A percentile compares a stretch with the other conserved stretches of the same genome.
Evolutionary conservation across 768 basidiomycete species (phyloP).

Genomic region (Calocybe cyanea): DNA sequence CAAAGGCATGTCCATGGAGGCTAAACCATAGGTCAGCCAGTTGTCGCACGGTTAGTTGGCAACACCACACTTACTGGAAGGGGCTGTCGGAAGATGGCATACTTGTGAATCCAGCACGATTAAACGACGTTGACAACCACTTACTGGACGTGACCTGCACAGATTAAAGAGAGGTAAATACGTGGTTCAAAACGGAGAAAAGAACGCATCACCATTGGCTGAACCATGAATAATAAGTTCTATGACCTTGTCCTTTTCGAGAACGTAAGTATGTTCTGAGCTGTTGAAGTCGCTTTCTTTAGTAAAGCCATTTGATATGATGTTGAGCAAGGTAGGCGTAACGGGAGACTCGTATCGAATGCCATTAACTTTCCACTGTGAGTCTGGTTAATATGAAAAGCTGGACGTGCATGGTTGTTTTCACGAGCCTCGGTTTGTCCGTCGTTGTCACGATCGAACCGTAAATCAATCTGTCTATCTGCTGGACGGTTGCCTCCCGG

Average conservation of each 20-base stretch:
- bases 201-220: conserved; percentile 14
- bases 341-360: conserved; percentile 17
- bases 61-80: neutral
- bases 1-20: conserved; percentile 26
- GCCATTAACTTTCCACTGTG: conserved; percentile 17
- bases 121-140: neutral
- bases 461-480: conserved; percentile 12
- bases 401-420: neutral
- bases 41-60: conserved; percentile 28
- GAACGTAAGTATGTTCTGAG: conserved; percentile 20
- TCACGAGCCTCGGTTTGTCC: conserved; percentile 25
- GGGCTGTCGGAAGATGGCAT: neutral
- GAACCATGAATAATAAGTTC: conserved; percentile 23
- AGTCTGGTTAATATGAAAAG: conserved; percentile 5
- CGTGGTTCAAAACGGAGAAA: neutral
- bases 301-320: conserved; percentile 17
- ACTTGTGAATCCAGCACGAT: too few relatives aligned
- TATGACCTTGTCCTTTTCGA: conserved; percentile 16
- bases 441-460: conserved; percentile 26
- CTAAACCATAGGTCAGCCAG: conserved; percentile 23
- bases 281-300: conserved; percentile 11
- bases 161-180: neutral
- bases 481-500: conserved; percentile 18
- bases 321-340: conserved; percentile 21
- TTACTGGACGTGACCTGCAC: conserved; percentile 1